phyloP scores from a whole-genome alignment of 2,329 filamentous ascomycete genomes.

The Fusarium kyushuense region DNA sequence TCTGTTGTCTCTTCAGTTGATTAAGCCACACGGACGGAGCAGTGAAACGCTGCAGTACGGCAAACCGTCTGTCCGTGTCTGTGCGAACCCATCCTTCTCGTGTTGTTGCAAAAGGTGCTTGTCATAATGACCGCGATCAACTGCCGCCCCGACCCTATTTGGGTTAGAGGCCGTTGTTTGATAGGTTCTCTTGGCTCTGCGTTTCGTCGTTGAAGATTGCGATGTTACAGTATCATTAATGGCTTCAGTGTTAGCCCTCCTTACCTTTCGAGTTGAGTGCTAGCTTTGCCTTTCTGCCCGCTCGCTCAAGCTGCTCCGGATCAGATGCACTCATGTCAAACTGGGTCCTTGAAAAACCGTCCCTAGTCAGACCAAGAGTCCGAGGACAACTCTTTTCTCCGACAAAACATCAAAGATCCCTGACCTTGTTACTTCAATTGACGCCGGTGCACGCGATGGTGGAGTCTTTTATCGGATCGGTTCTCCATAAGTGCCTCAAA shows the following conservation, averaged over 20 bases:
- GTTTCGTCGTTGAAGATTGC: conserved; percentile 30
- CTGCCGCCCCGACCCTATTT: conserved; percentile 29
- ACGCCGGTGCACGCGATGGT: conserved; percentile 43
- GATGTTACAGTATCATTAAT: conserved; percentile 26
- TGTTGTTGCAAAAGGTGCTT: conserved; percentile 14
- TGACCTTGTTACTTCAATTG: conserved; percentile 23
- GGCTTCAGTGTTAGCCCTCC: conserved; percentile 1
- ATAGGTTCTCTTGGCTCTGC: conserved; percentile 26
- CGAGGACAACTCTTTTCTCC: neutral
- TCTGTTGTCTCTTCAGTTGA: neutral
- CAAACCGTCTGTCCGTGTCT: conserved; percentile 22
- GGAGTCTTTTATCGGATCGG: conserved; percentile 34
- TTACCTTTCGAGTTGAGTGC: conserved; percentile 8
- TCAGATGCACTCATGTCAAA: conserved; percentile 13
- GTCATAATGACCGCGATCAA: conserved; percentile 36
- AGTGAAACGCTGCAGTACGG: conserved; percentile 16
- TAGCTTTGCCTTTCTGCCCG: conserved; percentile 5
- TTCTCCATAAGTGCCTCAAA: conserved; percentile 41
- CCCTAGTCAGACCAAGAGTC: conserved; percentile 4
- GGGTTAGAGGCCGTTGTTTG: conserved; percentile 36
- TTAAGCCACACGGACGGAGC: conserved; percentile 1
- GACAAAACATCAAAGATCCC: conserved; percentile 25
- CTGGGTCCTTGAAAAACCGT: neutral
- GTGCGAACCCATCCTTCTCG: conserved; percentile 22
- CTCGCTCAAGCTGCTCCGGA: conserved; percentile 8